Evolutionary conservation across 352 stramenopile genomes (phyloP), one percentile per base, ranked within the genome.

Genomic region (Phytophthora ohioensis): DNA sequence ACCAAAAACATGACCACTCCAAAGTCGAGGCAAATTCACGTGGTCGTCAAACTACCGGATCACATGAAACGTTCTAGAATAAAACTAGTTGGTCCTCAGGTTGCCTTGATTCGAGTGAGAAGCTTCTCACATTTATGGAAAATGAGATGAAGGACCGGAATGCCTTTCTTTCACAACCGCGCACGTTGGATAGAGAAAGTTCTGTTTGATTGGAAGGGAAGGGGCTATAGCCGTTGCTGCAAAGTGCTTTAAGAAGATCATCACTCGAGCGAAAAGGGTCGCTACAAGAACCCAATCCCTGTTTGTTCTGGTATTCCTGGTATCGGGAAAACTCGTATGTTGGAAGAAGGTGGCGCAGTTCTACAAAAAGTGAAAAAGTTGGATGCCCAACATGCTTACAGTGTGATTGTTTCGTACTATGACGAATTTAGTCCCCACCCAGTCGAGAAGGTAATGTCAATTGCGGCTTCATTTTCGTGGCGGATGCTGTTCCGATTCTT

Each of bases 321-420:
- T 62, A 13, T 81, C 47, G 65, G 68, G 41, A 75, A 73, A 65
- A 77, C 61, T 49, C 70, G 74, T 15, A 77, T 81, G 70, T 32
- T 79, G 27, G 70, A 81, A 68, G 70, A 79, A 72, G 49, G 74
- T 34, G 31, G 39, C 42, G 73, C 30, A 17, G 71, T 79, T 64
- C 56, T 81, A 42, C 11, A 8, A n/a, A 13, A 68, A 62, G 5
- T 47, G 58, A 56, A 69, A 43, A 58, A 75, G 10, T 54, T 77
- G 38, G 34, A 77, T 15, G 48, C 32, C 17, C 58, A 55, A 1
- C 59, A 71, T 32, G 46, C 72, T 77, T 17, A 31, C 57, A n/a
- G 64, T 53, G 59, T 76, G 51, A 73, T 79, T 64, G 67, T 79
- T 11, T 48, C 58, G 62, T 58, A 58, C 35, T 47, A 27, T 11